Base-by-base conservation (phyloP, 306 rosid species). In the Sindora glabra region DNA sequence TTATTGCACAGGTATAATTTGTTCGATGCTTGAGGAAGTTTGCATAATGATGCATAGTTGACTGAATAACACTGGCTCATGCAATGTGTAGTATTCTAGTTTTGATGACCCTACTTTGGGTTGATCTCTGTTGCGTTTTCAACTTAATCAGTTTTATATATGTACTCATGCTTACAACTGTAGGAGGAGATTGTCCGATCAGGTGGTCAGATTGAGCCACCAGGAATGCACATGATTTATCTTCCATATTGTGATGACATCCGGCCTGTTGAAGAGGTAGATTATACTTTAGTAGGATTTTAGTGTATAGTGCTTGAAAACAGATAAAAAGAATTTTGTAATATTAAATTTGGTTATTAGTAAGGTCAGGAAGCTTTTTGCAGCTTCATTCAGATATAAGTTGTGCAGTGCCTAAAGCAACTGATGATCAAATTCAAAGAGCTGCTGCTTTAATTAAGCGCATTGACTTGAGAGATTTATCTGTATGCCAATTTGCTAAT, bases 191-290 rank as follows among this genome's bases (percentile, higher is more conserved):
- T 91, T 44, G 51, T 73, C 62, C 74, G 68, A 51, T 76, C 78
- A 45, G 91, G 88, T 56, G 76, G 86, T 77, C 96, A 91, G 83
- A 67, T 91, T 56, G 96, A 85, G 75, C 98, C 98, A 0, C 98
- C 98, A 8, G 98, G 98, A 78, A 81, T 91, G 96, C 85, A 85
- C 70, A 84, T 91, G 95, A 67, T 91, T 61, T 83, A 81, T 86
- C 95, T 91, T 64, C 96, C 98, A 47, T 91, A 83, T 73, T 77
- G 85, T 52, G 98, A 88, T 70, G 98, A 91, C 74, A 88, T 91
- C 68, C 75, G 98, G 74, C 82, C 64, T 73, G 73, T 79, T 78
- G 98, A 91, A 75, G 96, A 91, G 96, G 98, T 89, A 76, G 57
- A 58, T 21, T 46, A n/a, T n/a, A 48, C 45, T 52, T 41, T 59